Percentiles rank a stretch among this genome's conserved stretches.
Evolutionary conservation across 345 rosid genomes (phyloP).

Genomic region (Citrus reticulata): DNA sequence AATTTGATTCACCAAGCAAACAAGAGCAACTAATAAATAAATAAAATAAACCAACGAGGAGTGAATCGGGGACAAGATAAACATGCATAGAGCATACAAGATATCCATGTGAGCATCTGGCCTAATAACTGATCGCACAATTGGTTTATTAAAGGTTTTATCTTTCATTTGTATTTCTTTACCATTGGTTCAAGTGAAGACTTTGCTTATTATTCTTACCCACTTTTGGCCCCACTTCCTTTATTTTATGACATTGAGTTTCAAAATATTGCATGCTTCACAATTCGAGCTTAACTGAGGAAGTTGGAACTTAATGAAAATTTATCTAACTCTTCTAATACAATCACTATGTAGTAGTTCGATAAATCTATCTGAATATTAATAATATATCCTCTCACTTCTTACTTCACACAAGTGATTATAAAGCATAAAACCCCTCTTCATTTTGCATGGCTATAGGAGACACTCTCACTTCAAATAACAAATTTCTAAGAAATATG

Average conservation of each 20-base stretch:
- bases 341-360: too few relatives aligned
- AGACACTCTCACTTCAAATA: too few relatives aligned
- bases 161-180: not conserved
- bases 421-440: too few relatives aligned
- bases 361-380: too few relatives aligned
- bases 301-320: not conserved
- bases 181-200: not conserved
- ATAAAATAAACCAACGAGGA: not conserved
- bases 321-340: not conserved
- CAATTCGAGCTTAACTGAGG: slow-evolving; percentile 1
- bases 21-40: not conserved
- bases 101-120: not conserved
- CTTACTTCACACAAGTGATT: too few relatives aligned
- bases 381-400: too few relatives aligned
- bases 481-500: slow-evolving; percentile 11
- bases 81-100: not conserved
- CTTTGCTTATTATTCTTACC: not conserved
- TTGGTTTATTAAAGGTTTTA: not conserved
- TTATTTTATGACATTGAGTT: too few relatives aligned
- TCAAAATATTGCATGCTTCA: not conserved
- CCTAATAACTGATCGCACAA: not conserved
- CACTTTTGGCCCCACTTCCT: too few relatives aligned
- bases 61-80: not conserved
- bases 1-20: too few relatives aligned
- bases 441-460: too few relatives aligned